Base-by-base conservation (phyloP, 495 filamentous ascomycete genomes). In the Hypoxylon subgilvum region DNA sequence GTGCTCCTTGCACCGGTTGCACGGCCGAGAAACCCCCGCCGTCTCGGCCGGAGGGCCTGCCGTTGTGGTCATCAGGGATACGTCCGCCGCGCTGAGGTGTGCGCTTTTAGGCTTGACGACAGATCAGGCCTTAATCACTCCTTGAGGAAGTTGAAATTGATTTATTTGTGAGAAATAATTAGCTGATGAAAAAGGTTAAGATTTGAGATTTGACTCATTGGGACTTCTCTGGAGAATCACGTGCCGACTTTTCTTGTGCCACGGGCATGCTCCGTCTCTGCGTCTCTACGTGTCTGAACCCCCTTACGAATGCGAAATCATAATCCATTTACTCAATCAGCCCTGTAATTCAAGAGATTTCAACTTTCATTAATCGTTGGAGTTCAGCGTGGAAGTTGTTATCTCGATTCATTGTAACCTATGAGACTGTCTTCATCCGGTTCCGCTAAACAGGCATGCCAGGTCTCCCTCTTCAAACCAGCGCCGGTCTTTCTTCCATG, bases 381-480 rank as follows among this genome's bases (percentile, higher is more conserved):
- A 6, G 3, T 4, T 8, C 8, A 27, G 23, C n/a, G 31, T 12
- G 6, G 3, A 6, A 34, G 14, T 30, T 23, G 2, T 14, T 31
- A 19, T 23, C n/a, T n/a, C n/a, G n/a, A 9, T 19, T 27, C 34
- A n/a, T n/a, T n/a, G n/a, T n/a, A n/a, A n/a, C 16, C 6, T 18
- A 10, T 19, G 4, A 34, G 30, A 30, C 5, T 5, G 19, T 3
- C 10, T 13, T 41, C 51, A 63, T 65, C 56, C 57, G 41, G 52
- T 34, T 39, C 44, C 46, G 28, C 51, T 45, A 56, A 85, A 84
- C 30, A 86, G 62, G 61, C 73, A 80, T 4, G 68, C 70, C 63
- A 85, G 66, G 18, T 75, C 63, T 4, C 67, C 62, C 6, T 61
- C 68, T 39, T 76, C 68, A 68, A 85, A 85, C 77, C 76, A 85